Conservation (phyloP, 495 filamentous ascomycete species). For the Tuber microsphaerosporum region DNA sequence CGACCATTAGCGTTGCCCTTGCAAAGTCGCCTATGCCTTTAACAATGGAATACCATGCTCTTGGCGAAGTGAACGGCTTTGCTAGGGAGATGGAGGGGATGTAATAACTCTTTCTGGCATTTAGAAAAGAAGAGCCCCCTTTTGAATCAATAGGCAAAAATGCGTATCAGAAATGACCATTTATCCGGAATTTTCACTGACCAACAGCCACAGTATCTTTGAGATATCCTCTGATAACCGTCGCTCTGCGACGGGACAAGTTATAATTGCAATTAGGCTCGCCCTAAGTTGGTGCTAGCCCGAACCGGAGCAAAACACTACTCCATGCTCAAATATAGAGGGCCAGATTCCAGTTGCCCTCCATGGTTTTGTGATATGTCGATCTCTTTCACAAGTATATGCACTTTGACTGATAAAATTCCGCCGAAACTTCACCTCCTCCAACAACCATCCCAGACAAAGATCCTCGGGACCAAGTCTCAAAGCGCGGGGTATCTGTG, state of each 20-base stretch:
- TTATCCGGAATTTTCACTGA: neutral
- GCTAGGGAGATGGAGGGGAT: neutral
- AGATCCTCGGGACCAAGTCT: neutral
- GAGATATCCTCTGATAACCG: neutral
- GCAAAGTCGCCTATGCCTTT: neutral
- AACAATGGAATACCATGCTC: neutral
- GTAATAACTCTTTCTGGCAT: neutral
- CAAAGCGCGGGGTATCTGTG: neutral
- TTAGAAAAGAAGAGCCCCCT: neutral
- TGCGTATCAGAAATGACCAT: neutral
- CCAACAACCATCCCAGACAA: neutral
- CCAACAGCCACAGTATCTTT: neutral
- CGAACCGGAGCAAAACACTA: neutral
- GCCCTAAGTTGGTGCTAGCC: neutral
- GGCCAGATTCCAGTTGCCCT: neutral
- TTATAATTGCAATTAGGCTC: neutral
- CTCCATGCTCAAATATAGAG: neutral
- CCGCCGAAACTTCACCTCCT: neutral
- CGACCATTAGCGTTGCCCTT: neutral
- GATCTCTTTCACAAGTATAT: neutral
- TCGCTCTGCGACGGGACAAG: neutral
- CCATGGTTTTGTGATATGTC: neutral
- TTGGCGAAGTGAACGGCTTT: neutral
- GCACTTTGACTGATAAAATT: neutral
- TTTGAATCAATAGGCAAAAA: neutral